Percentiles rank a stretch among this genome's conserved stretches.
These are phyloP conservation scores for Huiozyma sinensis DNA, from an alignment of 805 yeast species.

Conservation along the genomic window DNA sequence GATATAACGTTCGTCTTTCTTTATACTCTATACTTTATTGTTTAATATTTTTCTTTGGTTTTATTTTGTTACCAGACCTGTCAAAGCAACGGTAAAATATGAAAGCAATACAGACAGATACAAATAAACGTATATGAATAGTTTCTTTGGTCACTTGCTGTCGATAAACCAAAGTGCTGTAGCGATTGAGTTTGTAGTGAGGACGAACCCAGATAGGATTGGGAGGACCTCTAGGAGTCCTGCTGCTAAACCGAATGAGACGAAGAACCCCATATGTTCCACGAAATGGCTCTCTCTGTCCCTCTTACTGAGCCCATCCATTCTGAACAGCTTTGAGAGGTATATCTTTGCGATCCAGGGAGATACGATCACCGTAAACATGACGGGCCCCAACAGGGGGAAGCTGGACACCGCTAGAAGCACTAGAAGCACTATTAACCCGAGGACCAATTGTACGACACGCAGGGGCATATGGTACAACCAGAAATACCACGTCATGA, in stretches of 20 bases:
- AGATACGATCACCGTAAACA: slow-evolving; percentile 17
- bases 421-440: slow-evolving; percentile 6
- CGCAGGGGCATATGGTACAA: slow-evolving; percentile 21
- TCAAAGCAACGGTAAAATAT: not conserved
- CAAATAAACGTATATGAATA: too few species aligned
- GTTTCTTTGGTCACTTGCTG: not conserved
- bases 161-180: slow-evolving; percentile 19
- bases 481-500: slow-evolving; percentile 21
- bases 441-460: slow-evolving; percentile 11
- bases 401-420: slow-evolving; percentile 15
- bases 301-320: slow-evolving; percentile 12
- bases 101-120: not conserved
- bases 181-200: slow-evolving; percentile 19
- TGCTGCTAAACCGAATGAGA: slow-evolving; percentile 24
- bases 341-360: slow-evolving; percentile 23
- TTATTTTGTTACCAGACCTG: too few species aligned
- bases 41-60: not conserved
- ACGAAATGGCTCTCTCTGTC: slow-evolving; percentile 17
- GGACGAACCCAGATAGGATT: slow-evolving; percentile 17
- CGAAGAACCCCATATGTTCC: slow-evolving; percentile 20
- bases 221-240: slow-evolving; percentile 22
- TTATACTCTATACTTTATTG: not conserved
- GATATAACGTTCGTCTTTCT: not conserved
- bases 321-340: slow-evolving; percentile 16
- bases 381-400: slow-evolving; percentile 25